Conservation (phyloP, 495 filamentous ascomycete species). For the Neurospora hispaniola region DNA sequence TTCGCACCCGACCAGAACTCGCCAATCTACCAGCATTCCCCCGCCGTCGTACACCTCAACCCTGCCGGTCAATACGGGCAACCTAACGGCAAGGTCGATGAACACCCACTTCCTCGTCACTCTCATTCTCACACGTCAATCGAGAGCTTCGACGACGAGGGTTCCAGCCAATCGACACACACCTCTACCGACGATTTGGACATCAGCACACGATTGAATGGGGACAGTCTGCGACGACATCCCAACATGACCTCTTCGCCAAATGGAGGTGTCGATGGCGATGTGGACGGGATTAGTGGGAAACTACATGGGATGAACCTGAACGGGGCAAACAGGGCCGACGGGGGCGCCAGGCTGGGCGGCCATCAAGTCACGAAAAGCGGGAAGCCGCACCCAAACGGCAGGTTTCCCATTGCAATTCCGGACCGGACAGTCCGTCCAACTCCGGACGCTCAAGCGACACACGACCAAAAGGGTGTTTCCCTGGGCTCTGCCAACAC, state of each 20-base stretch:
- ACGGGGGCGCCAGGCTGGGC: background rate
- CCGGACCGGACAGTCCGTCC: conserved; percentile 12
- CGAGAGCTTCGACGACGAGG: conserved; percentile 27
- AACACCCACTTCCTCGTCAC: conserved; percentile 15
- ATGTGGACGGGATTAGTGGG: background rate
- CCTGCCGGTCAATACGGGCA: conserved; percentile 21
- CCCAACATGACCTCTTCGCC: conserved; percentile 20
- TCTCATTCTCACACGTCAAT: conserved; percentile 23
- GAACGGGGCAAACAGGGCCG: background rate
- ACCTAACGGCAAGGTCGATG: conserved; percentile 20
- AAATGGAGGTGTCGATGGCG: conserved; percentile 14
- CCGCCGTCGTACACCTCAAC: conserved; percentile 24
- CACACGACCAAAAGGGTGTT: conserved; percentile 4
- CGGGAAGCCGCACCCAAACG: conserved; percentile 14
- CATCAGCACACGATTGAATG: conserved; percentile 9
- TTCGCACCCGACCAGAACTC: conserved; percentile 43
- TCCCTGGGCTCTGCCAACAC: conserved; percentile 23
- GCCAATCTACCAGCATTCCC: conserved; percentile 33
- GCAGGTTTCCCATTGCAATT: background rate
- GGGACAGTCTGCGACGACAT: conserved; percentile 7
- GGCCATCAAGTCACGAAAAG: background rate
- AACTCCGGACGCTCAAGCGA: background rate
- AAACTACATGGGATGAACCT: conserved; percentile 1
- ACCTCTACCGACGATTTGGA: conserved; percentile 22
- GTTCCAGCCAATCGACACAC: conserved; percentile 21